Evolutionary conservation across 2,329 filamentous ascomycete genomes (phyloP).

Genomic region (Pseudonectria buxi): DNA sequence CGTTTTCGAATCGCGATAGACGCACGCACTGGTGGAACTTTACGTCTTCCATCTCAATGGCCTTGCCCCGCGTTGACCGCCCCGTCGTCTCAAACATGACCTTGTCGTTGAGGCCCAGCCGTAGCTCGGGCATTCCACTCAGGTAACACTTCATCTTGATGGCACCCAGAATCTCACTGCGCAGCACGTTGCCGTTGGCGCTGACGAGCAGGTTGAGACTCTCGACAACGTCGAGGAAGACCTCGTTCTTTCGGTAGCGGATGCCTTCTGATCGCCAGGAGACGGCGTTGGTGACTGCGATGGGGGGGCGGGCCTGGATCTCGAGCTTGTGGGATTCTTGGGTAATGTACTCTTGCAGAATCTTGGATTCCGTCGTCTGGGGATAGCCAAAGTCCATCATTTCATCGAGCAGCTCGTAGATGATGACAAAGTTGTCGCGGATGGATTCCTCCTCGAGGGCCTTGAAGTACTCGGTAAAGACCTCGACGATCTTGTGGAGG

Average conservation of each 20-base stretch:
- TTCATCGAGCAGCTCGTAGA: conserved; percentile 96
- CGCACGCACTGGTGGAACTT: conserved; percentile 99
- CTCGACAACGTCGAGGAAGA: conserved; percentile 96
- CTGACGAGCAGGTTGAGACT: conserved; percentile 93
- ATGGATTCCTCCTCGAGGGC: conserved; percentile 98
- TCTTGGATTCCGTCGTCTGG: conserved; percentile 97
- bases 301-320: conserved; percentile 89
- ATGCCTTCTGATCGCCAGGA: conserved; percentile 98
- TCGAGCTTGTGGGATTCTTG: conserved; percentile 99
- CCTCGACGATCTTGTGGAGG: conserved; percentile 95
- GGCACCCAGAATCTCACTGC: conserved; percentile 92
- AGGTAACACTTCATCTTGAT: conserved; percentile 99
- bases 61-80: conserved; percentile 86
- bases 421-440: conserved; percentile 97
- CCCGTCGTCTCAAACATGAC: conserved; percentile 99
- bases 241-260: conserved; percentile 97
- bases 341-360: conserved; percentile 97
- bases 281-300: conserved; percentile 96
- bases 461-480: conserved; percentile 99
- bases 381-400: conserved; percentile 99
- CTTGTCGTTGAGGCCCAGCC: conserved; percentile 94
- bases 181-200: conserved; percentile 86
- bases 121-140: conserved; percentile 94
- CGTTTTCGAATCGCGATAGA: conserved; percentile 93
- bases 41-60: conserved; percentile 99